Base-by-base conservation (phyloP, 2,329 filamentous ascomycete species). In the Botrytis byssoidea region DNA sequence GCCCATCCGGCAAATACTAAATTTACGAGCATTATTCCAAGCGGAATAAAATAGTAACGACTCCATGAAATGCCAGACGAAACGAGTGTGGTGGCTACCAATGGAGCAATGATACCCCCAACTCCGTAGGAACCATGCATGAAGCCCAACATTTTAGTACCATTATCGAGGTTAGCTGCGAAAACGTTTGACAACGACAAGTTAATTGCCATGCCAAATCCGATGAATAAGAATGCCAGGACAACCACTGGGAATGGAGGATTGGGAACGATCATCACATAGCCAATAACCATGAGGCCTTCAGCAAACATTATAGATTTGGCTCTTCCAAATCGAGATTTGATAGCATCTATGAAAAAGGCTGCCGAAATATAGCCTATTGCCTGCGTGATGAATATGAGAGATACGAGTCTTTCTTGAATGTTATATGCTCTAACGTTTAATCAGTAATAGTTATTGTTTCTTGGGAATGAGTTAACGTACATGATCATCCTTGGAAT, bases 361-460 rank as follows among this genome's bases (percentile, higher is more conserved):
- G 93, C 93, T 1, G 92, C 91, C 20, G 87, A 81, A 79, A 97
- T 90, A 83, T 94, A 97, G 25, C 93, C 93, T 7, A 91, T 76
- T 0, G 93, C 93, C 77, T 93, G 93, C 63, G 91, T 88, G 44
- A 96, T 88, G 83, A 96, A 97, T 79, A 97, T 93, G 55, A 95
- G 84, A 2, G 93, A 95, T 4, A 96, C 92, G 14, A 93, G 83
- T 20, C 71, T 64, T 60, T 72, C 71, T 40, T 72, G 63, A 25
- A 72, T 67, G 12, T 9, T 51, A 60, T 72, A 72, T n/a, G 51
- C 35, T 29, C 71, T 72, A 22, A 20, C 12, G 1, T n/a, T 29
- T 25, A 16, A 37, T 67, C 22, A 68, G 29, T 14, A 37, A 40
- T 4, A 14, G 51, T 32, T 32, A 22, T 12, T 18, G 1, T 32